These are phyloP conservation scores for Jamesozyma lodderae DNA, from an alignment of 805 yeast species.

Conservation along the genomic window DNA sequence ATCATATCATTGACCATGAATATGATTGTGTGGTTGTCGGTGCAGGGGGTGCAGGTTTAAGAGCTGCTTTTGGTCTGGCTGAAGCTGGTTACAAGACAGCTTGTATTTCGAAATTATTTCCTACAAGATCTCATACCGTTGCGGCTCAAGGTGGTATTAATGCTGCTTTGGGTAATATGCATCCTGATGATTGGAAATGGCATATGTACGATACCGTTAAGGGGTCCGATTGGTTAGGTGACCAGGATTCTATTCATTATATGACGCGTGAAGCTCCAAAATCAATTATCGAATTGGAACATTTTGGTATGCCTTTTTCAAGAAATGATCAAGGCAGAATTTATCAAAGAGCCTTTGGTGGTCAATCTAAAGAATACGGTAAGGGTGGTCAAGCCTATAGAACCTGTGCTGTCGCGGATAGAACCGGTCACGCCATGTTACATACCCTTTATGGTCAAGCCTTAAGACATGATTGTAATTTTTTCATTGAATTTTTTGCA, in stretches of 20 bases:
- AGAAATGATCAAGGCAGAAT: constrained; percentile 94
- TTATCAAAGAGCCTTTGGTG: constrained; percentile 98
- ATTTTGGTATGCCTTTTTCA: constrained; percentile 96
- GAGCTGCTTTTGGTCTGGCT: constrained; percentile 97
- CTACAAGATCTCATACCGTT: constrained; percentile 96
- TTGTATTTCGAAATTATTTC: constrained; percentile 92
- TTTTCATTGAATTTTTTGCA: constrained; percentile 95
- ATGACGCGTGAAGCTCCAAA: constrained; percentile 98
- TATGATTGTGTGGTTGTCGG: constrained; percentile 97
- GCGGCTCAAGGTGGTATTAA: constrained; percentile 99
- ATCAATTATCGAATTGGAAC: constrained; percentile 92
- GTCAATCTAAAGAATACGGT: constrained; percentile 91
- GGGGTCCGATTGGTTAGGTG: constrained; percentile 99
- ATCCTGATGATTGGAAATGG: constrained; percentile 98
- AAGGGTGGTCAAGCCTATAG: constrained; percentile 99
- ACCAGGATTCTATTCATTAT: constrained; percentile 97
- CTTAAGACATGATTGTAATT: constrained; percentile 91
- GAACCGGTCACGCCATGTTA: constrained; percentile 96
- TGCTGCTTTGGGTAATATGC: constrained; percentile 98
- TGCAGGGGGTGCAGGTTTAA: constrained; percentile 98
- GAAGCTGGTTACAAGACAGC: constrained; percentile 97
- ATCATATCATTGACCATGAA: constrained; percentile 93
- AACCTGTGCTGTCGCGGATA: constrained; percentile 98
- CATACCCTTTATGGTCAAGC: constrained; percentile 96
- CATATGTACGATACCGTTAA: constrained; percentile 99